Percentiles rank a stretch among this genome's conserved stretches.
Conservation (phyloP, 2,329 filamentous ascomycete genomes). For the Exutisphaerella laricina region DNA sequence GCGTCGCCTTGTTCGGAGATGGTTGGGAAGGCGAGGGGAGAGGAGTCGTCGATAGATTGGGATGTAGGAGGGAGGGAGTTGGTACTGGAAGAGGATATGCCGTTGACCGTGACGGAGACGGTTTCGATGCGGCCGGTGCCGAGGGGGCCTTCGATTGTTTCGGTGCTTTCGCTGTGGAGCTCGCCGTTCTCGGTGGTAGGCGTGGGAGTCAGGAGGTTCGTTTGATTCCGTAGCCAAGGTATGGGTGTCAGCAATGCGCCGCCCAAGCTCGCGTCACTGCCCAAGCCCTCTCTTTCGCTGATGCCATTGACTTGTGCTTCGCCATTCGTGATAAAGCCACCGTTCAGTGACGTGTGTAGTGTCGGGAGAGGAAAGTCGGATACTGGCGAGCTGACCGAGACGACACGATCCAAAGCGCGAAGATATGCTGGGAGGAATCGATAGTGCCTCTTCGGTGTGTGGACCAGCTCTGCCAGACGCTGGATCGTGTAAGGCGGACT, state of each 20-base stretch:
- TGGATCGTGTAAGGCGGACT: slow-evolving; percentile 90
- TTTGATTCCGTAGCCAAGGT: slow-evolving; percentile 62
- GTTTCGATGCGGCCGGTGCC: slow-evolving; percentile 75
- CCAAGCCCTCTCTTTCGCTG: slow-evolving; percentile 50
- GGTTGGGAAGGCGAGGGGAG: slow-evolving; percentile 25
- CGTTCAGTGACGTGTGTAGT: slow-evolving; percentile 38
- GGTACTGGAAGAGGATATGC: slow-evolving; percentile 37
- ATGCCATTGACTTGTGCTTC: slow-evolving; percentile 58
- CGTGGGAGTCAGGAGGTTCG: slow-evolving; percentile 11
- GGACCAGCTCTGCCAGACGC: slow-evolving; percentile 78
- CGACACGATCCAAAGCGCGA: slow-evolving; percentile 81
- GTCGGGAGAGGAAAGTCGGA: slow-evolving; percentile 78
- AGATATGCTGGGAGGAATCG: slow-evolving; percentile 76
- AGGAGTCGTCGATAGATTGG: slow-evolving; percentile 19
- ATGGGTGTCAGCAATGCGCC: slow-evolving; percentile 91
- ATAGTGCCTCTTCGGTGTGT: slow-evolving; percentile 73
- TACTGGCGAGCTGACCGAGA: slow-evolving; percentile 78
- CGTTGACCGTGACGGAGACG: slow-evolving; percentile 69
- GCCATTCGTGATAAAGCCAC: slow-evolving; percentile 46
- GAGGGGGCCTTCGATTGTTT: slow-evolving; percentile 76
- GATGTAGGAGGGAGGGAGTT: too few species aligned
- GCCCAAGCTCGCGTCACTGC: slow-evolving; percentile 82
- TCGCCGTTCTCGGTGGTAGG: slow-evolving; percentile 38
- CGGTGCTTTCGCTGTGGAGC: slow-evolving; percentile 66
- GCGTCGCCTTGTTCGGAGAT: slow-evolving; percentile 33